Evolutionary conservation across 805 yeast genomes (phyloP), one percentile per base, ranked within the genome.

Genomic region (Hanseniaspora pseudoguilliermondii): DNA sequence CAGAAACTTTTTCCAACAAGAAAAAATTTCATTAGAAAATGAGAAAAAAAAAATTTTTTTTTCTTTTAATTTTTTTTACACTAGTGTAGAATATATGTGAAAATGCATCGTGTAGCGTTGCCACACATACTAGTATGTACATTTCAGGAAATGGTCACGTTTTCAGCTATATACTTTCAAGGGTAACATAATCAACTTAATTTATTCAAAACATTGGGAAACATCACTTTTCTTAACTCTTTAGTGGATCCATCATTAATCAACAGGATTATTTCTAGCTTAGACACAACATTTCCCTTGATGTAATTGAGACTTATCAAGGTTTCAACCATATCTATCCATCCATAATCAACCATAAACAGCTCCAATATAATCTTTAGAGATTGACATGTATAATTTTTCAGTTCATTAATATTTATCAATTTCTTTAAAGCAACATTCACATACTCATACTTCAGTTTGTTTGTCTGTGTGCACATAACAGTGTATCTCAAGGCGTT

Each of bases 401-500:
- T 11, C 2, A 47, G 3, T 10, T 42, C 34, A 20, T 44, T 20
- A n/a, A 8, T 13, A 2, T 27, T 38, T 6, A 44, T 11, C 36
- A 46, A 29, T 8, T 20, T 8, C 9, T 9, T 18, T 3, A 54
- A 35, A 13, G 47, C 41, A 13, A 15, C 21, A 20, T 54, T 23
- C 10, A 66, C 50, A 7, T 60, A 51, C 15, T 60, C 48, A 51
- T 66, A 69, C 2, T 68, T 64, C 3, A 68, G 44, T 55, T 65
- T 66, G 39, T 66, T 66, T 1, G 41, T 59, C 57, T 8, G 62
- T 57, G 10, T 64, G 50, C 3, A 63, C 58, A 55, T 59, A 16
- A 68, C 57, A 13, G 62, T 58, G 2, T 51, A 55, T 49, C 63
- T 61, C 8, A 69, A 29, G 16, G 66, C 57, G 54, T 76, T 75